Conservation (phyloP, 805 yeast species). For the Saturnispora diversa region DNA sequence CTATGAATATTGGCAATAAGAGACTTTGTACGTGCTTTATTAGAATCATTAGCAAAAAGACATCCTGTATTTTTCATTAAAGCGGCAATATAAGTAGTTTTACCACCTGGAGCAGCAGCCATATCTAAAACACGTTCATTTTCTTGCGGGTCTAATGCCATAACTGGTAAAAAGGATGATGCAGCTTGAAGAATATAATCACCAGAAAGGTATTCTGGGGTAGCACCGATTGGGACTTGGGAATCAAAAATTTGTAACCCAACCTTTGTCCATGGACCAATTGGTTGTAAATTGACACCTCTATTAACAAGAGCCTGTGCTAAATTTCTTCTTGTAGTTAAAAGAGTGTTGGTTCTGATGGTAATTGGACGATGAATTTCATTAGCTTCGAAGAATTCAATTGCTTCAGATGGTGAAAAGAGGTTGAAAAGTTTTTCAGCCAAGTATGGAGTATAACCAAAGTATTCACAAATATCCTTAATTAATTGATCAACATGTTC, state of each 20-base stretch:
- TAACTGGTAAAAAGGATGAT: slow-evolving; percentile 92
- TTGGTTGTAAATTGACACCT: slow-evolving; percentile 95
- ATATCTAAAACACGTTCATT: slow-evolving; percentile 92
- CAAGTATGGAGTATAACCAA: slow-evolving; percentile 84
- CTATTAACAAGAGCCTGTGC: slow-evolving; percentile 92
- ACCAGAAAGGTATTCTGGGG: slow-evolving; percentile 97
- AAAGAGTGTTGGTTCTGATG: slow-evolving; percentile 93
- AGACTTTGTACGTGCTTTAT: slow-evolving; percentile 92
- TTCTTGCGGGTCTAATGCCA: slow-evolving; percentile 97
- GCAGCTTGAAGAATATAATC: slow-evolving; percentile 98
- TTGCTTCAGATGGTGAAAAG: slow-evolving; percentile 91
- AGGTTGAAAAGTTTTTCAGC: slow-evolving; percentile 91
- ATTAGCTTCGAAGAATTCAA: slow-evolving; percentile 97
- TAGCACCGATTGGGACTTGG: slow-evolving; percentile 99
- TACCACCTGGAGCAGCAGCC: slow-evolving; percentile 99
- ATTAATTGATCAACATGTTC: slow-evolving; percentile 75
- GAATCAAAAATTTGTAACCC: slow-evolving; percentile 97
- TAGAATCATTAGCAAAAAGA: slow-evolving; percentile 94
- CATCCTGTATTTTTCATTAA: slow-evolving; percentile 97
- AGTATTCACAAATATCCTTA: slow-evolving; percentile 83
- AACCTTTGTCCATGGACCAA: slow-evolving; percentile 96
- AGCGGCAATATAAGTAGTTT: slow-evolving; percentile 90
- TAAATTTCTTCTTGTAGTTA: slow-evolving; percentile 89
- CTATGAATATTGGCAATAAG: slow-evolving; percentile 96
- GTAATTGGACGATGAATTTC: slow-evolving; percentile 96